Evolutionary conservation across 192 early-diverging fungal genomes (phyloP).

Genomic region (Gigaspora rosea): DNA sequence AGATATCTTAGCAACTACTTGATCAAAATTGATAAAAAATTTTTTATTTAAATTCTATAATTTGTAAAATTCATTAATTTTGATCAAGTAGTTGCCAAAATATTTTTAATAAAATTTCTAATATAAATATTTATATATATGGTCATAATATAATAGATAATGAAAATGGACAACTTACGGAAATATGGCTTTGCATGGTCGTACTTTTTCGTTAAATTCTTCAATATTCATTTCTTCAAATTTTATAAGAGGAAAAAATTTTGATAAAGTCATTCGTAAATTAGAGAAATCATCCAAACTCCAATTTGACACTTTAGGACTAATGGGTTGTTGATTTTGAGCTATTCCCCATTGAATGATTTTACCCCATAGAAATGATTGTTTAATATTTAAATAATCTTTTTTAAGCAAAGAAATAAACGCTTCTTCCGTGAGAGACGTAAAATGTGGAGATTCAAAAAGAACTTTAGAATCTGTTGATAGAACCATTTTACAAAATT

Average conservation of each 20-base stretch:
- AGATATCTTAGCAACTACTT: too few relatives aligned
- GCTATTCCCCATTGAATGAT: constrained; percentile 17
- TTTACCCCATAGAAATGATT: neutral
- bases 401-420: neutral
- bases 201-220: neutral
- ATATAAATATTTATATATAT: neutral
- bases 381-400: neutral
- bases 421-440: neutral
- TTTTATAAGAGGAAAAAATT: neutral
- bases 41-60: too few relatives aligned
- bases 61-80: too few relatives aligned
- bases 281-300: neutral
- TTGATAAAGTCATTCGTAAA: neutral
- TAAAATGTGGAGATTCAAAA: neutral
- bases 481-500: neutral
- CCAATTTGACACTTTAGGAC: neutral
- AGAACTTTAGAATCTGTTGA: neutral
- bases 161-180: neutral
- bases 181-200: neutral
- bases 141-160: neutral
- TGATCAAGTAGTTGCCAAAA: neutral
- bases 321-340: neutral
- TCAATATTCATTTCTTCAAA: neutral
- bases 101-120: neutral
- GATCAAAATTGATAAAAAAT: too few relatives aligned